These are phyloP conservation scores for Tremella mesenterica DNA, from an alignment of 768 basidiomycete genomes.

Conservation along the genomic window DNA sequence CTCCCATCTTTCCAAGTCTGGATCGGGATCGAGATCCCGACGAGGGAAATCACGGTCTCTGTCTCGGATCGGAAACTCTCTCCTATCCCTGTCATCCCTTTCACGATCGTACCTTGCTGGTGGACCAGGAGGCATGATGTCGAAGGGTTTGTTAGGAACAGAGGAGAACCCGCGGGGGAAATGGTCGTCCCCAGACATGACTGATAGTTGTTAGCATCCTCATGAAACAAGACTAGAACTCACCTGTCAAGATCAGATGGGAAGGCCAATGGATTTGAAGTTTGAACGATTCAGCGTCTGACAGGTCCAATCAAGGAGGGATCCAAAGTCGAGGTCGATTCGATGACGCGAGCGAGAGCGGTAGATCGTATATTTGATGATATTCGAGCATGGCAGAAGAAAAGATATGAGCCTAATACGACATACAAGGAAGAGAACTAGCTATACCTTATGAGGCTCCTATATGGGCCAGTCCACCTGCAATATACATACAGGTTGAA, in stretches of 20 bases:
- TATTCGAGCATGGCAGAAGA: too few species aligned
- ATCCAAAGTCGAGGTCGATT: too few species aligned
- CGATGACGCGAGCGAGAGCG: too few species aligned
- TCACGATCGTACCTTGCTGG: slow-evolving; percentile 3
- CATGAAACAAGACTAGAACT: slow-evolving; percentile 1
- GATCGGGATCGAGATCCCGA: slow-evolving; percentile 23
- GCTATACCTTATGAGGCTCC: too few species aligned
- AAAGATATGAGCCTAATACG: too few species aligned
- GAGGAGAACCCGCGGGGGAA: slow-evolving; percentile 34
- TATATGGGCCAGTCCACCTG: too few species aligned
- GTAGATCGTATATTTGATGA: too few species aligned
- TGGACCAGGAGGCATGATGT: slow-evolving; percentile 13
- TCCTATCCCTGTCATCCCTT: slow-evolving; percentile 10
- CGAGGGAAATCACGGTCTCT: slow-evolving; percentile 21
- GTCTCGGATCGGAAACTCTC: slow-evolving; percentile 1
- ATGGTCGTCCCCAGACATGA: slow-evolving; percentile 8
- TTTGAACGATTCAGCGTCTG: too few species aligned
- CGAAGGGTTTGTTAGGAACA: slow-evolving; percentile 28
- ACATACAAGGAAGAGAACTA: too few species aligned
- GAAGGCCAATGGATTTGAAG: too few species aligned
- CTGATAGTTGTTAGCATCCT: not conserved
- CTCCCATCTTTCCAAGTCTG: slow-evolving; percentile 15
- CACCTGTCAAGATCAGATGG: not conserved
- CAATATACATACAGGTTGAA: too few species aligned
- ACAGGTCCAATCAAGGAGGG: too few species aligned